Percentiles rank a stretch among this genome's conserved stretches.
Evolutionary conservation across 768 basidiomycete genomes (phyloP).

Genomic region (Lanmaoa rubissima): DNA sequence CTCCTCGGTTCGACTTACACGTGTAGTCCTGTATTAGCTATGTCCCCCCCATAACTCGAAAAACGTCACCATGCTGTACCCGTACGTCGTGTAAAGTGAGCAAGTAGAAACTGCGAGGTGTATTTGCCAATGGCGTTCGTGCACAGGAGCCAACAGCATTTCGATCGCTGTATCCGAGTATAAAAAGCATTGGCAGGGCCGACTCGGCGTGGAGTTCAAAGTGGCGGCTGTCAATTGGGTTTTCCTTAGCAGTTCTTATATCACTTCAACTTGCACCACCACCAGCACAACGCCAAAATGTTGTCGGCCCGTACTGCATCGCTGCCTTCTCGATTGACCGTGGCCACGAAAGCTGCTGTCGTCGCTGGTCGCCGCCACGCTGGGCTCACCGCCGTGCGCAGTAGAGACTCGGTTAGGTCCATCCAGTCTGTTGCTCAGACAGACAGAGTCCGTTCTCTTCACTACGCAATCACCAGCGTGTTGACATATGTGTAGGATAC

Average conservation of each 20-base stretch:
- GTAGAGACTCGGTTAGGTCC: slow-evolving; percentile 38
- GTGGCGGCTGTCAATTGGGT: background rate
- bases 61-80: background rate
- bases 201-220: background rate
- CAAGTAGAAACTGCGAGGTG: background rate
- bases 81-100: background rate
- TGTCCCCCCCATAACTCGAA: background rate
- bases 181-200: background rate
- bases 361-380: slow-evolving; percentile 45
- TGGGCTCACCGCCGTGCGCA: slow-evolving; percentile 39
- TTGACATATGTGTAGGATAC: slow-evolving; percentile 67
- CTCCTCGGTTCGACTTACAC: background rate
- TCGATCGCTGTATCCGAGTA: background rate
- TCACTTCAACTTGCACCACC: slow-evolving; percentile 1
- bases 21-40: background rate
- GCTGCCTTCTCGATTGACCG: slow-evolving; percentile 29
- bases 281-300: slow-evolving; percentile 20
- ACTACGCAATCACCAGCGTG: background rate
- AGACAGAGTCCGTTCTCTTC: slow-evolving; percentile 54
- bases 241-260: background rate
- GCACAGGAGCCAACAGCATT: slow-evolving; percentile 24
- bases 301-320: slow-evolving; percentile 29
- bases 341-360: slow-evolving; percentile 45
- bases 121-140: slow-evolving; percentile 6
- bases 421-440: slow-evolving; percentile 70